Conservation (phyloP, 2,329 filamentous ascomycete species). For the Monosporascus sp. region DNA sequence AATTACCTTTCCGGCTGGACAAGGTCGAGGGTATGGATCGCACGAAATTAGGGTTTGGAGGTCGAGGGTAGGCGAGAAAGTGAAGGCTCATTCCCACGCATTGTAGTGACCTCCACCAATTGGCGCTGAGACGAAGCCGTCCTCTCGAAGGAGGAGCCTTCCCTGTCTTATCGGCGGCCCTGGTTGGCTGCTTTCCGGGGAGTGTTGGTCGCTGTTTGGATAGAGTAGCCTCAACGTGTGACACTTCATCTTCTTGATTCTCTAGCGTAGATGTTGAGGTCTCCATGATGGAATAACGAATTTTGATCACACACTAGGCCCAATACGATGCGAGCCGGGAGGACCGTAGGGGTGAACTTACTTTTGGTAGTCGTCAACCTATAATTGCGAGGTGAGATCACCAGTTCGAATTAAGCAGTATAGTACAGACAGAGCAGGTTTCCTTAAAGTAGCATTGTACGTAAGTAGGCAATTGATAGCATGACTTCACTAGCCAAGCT, state of each 20-base stretch:
- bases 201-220: conserved; percentile 4
- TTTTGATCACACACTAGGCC: background rate
- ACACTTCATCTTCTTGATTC: conserved; percentile 1
- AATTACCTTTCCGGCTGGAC: conserved; percentile 24
- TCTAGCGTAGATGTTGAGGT: background rate
- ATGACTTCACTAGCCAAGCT: no score
- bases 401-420: no score
- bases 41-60: conserved; percentile 55
- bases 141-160: conserved; percentile 40
- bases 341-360: no score
- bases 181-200: conserved; percentile 13
- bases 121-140: conserved; percentile 57
- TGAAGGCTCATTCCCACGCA: conserved; percentile 65
- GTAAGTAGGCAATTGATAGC: no score
- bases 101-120: conserved; percentile 63
- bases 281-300: background rate
- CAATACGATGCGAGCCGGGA: background rate
- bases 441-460: no score
- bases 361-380: no score
- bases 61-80: conserved; percentile 52
- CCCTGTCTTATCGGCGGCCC: conserved; percentile 18
- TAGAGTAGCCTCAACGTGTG: background rate
- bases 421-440: no score
- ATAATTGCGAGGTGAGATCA: no score
- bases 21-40: conserved; percentile 44